Evolutionary conservation across 352 stramenopile genomes (phyloP), one percentile per base, ranked within the genome.

Genomic region (Pythium monospermum): DNA sequence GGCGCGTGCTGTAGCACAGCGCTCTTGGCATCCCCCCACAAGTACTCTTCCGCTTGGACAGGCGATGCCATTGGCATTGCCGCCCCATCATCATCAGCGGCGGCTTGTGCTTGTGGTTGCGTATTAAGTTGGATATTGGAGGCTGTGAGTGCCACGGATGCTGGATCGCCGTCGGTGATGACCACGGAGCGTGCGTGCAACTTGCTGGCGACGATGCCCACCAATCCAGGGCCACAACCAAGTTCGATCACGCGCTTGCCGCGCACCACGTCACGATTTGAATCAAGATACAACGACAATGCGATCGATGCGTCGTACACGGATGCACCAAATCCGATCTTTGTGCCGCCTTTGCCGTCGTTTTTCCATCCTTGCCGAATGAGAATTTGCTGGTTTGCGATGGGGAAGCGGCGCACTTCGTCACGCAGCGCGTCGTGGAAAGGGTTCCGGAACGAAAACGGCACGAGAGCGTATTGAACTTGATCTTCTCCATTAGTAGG

Each of bases 271-370:
- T 82, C 68, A 21, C 51, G 65, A 66, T 85, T 68, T 39, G 65
- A 53, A 25, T 83, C 76, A 3, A 94, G 52, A 51, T 86, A 94
- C n/a, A 91, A 63, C 22, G 83, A 83, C 39, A 94, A 63, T n/a
- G 74, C 63, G 47, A 94, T 65, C 8, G 83, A 78, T 6, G 80
- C 77, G 26, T 91, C 78, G 57, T 94, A 94, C 30, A 94, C 81
- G 5, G 81, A 89, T 39, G 80, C 83, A 16, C 83, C 83, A 45
- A 91, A 94, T 33, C 83, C 83, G 32, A 91, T 64, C 6, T 64
- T 15, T 1, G 80, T 94, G 12, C 83, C 83, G 16, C 83, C 83
- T 25, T 66, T 67, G n/a, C 80, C 83, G 48, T 94, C 83, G 35
- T 65, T 53, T 31, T 89, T 81, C 83, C 83, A 94, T 16, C 69